phyloP scores from a whole-genome alignment of 345 rosid genomes.

The Balakata baccata region DNA sequence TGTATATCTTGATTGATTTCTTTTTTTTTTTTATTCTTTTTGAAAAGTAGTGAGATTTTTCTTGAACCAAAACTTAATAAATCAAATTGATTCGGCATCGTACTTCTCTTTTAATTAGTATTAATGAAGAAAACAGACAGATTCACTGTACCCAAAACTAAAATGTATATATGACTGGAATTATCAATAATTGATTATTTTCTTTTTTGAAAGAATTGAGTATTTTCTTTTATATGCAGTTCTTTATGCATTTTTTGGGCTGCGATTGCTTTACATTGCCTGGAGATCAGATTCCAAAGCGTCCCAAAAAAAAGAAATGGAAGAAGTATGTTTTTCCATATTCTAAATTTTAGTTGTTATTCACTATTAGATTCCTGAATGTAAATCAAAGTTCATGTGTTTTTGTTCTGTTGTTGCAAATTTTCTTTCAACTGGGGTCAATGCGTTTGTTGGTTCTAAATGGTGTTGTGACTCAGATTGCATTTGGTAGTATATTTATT shows the following conservation, averaged over 20 bases:
- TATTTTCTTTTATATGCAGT: slow-evolving; percentile 42
- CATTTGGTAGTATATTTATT: not conserved
- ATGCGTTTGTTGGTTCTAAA: not conserved
- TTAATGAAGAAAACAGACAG: not conserved
- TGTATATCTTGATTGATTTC: too few species aligned
- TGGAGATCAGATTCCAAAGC: slow-evolving; percentile 96
- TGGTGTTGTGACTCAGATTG: not conserved
- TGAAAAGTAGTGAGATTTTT: too few species aligned
- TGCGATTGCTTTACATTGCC: slow-evolving; percentile 95
- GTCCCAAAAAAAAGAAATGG: slow-evolving; percentile 93
- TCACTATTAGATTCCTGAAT: too few species aligned
- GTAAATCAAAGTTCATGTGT: not conserved
- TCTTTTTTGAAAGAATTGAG: slow-evolving; percentile 14
- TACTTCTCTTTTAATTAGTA: not conserved
- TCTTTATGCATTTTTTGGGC: slow-evolving; percentile 85
- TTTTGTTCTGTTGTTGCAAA: not conserved
- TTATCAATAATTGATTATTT: too few species aligned
- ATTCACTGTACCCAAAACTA: not conserved
- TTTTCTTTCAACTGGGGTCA: not conserved
- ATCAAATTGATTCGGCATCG: not conserved
- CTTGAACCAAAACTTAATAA: not conserved
- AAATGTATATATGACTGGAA: too few species aligned
- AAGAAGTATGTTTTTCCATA: slow-evolving; percentile 58
- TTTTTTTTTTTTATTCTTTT: too few species aligned
- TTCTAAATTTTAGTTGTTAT: not conserved